Conservation (phyloP, 495 filamentous ascomycete genomes). For the Penicillium soppii region DNA sequence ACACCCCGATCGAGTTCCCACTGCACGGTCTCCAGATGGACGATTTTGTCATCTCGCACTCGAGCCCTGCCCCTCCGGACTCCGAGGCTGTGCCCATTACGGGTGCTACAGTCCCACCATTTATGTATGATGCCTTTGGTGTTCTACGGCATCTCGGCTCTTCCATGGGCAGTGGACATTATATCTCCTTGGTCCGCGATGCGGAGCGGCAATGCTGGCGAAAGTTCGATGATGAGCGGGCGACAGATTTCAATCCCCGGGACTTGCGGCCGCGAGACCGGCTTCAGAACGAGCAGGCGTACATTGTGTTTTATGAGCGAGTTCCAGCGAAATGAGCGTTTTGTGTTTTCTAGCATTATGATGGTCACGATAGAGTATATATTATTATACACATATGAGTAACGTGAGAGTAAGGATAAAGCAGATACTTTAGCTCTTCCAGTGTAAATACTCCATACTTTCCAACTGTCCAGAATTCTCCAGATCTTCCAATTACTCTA, state of each 20-base stretch:
- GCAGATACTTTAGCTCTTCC: too few species aligned
- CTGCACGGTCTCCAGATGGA: conserved; percentile 63
- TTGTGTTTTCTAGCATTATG: conserved; percentile 12
- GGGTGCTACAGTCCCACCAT: conserved; percentile 58
- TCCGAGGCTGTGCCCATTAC: conserved; percentile 12
- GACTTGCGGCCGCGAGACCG: conserved; percentile 45
- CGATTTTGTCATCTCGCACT: conserved; percentile 50
- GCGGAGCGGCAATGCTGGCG: conserved; percentile 61
- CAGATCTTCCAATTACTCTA: too few species aligned
- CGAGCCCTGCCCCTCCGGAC: conserved; percentile 31
- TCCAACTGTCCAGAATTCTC: too few species aligned
- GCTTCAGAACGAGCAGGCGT: conserved; percentile 63
- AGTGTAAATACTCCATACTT: too few species aligned
- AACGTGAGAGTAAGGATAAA: too few species aligned
- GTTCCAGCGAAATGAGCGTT: conserved; percentile 49
- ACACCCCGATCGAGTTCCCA: conserved; percentile 67
- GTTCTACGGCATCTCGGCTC: conserved; percentile 67
- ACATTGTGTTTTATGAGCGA: conserved; percentile 66
- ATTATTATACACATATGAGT: conserved; percentile 10
- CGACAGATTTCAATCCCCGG: conserved; percentile 57
- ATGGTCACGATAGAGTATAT: conserved; percentile 8
- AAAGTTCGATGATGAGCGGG: conserved; percentile 62
- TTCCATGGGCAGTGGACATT: conserved; percentile 66
- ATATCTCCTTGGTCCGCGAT: conserved; percentile 65
- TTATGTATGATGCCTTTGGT: conserved; percentile 69